Conservation (phyloP, 768 basidiomycete genomes). For the Dictyophora rubrovolvata region DNA sequence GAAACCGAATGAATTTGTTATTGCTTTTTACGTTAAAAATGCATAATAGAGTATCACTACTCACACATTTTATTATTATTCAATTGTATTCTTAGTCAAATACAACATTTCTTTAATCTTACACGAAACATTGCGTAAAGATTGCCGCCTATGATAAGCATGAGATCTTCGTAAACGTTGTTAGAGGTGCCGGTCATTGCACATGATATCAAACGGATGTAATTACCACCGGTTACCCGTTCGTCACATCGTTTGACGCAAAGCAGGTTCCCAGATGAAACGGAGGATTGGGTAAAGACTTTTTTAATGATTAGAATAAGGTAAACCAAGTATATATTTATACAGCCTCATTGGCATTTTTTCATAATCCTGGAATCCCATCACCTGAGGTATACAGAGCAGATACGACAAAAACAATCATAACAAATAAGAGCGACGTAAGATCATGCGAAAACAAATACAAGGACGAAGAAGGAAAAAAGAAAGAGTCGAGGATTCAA, state of each 20-base stretch:
- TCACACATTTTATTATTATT: slow-evolving; percentile 13
- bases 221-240: too few species aligned
- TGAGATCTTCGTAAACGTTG: too few species aligned
- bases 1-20: slow-evolving; percentile 34
- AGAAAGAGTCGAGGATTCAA: background rate
- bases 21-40: slow-evolving; percentile 11
- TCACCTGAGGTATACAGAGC: background rate
- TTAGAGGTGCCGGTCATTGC: too few species aligned
- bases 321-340: slow-evolving; percentile 37
- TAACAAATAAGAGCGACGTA: background rate
- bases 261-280: too few species aligned
- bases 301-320: slow-evolving; percentile 17
- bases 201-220: too few species aligned
- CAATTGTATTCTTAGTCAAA: background rate
- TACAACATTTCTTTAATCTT: too few species aligned
- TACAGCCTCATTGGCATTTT: slow-evolving; percentile 32
- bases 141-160: too few species aligned
- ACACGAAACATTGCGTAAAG: too few species aligned
- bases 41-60: slow-evolving; percentile 10
- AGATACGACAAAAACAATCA: background rate
- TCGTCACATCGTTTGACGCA: too few species aligned
- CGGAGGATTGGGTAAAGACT: too few species aligned
- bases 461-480: background rate
- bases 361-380: background rate
- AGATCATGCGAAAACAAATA: background rate